Percentiles rank a stretch among this genome's conserved stretches.
Evolutionary conservation across 73 alveolate species (phyloP).

Genomic region (Paramecium sexaurelia): DNA sequence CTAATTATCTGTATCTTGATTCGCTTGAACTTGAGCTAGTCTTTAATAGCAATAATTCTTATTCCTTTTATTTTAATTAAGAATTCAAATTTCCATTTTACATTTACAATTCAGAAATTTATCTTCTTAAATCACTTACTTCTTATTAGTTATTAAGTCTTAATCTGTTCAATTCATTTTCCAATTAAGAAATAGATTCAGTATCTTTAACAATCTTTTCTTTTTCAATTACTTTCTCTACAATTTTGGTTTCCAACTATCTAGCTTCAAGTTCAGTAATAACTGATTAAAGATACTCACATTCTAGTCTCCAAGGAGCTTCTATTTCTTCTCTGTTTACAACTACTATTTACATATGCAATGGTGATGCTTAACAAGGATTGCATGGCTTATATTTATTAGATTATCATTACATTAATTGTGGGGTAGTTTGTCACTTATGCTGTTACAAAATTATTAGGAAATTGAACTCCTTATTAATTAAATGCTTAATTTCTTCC

Average conservation of each 20-base stretch:
- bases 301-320: slow-evolving; percentile 55
- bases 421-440: slow-evolving; percentile 1
- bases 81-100: background rate
- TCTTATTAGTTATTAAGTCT: background rate
- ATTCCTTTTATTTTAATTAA: background rate
- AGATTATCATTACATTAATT: background rate
- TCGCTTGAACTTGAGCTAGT: slow-evolving; percentile 35
- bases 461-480: background rate
- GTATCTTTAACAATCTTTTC: slow-evolving; percentile 35
- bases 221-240: slow-evolving; percentile 33
- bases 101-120: background rate
- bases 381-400: slow-evolving; percentile 34
- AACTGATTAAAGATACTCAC: slow-evolving; percentile 46
- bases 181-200: slow-evolving; percentile 9
- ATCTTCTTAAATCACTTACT: slow-evolving; percentile 3
- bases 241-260: background rate
- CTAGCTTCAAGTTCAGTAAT: slow-evolving; percentile 41
- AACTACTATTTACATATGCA: slow-evolving; percentile 7
- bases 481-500: slow-evolving; percentile 28
- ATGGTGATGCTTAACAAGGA: slow-evolving; percentile 42
- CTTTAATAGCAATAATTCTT: background rate
- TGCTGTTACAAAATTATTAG: slow-evolving; percentile 22
- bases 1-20: background rate
- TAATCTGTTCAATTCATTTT: background rate
- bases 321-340: slow-evolving; percentile 48